Base-by-base conservation (phyloP, 2,329 filamentous ascomycete species). In the Aspergillus ustus region DNA sequence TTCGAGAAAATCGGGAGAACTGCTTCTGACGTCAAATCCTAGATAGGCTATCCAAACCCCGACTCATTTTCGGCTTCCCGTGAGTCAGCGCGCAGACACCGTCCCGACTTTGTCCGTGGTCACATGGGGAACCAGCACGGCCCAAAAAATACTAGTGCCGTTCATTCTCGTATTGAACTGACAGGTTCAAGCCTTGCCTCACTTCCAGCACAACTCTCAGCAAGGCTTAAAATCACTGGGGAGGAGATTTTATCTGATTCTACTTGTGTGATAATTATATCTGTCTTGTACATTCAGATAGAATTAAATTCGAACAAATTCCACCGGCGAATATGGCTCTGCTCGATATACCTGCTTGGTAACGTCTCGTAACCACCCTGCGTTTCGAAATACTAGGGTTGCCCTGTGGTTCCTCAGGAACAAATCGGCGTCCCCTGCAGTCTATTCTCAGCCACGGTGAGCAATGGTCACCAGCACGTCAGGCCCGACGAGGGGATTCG, bases 141-240 rank as follows among this genome's bases (percentile, higher is more conserved):
- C 19, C 50, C 53, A 59, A 57, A 66, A 59, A n/a, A n/a, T n/a
- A n/a, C n/a, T n/a, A n/a, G n/a, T 58, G 60, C 59, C 8, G 11
- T 37, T 17, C 9, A 1, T 5, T 51, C 22, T 31, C 25, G 69
- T 69, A 67, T 62, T 60, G 28, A 28, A 29, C 46, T 66, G 48
- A 65, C 63, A 50, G 15, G 34, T 19, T 31, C 19, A 40, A 51
- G 28, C 48, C 51, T 31, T 46, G 7, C 22, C 56, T 51, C 51
- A 22, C 17, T 29, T 15, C 44, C 25, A 46, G 7, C 28, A 19
- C 25, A 46, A 17, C 17, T 43, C 13, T 17, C 55, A 34, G 6
- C 2, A 29, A n/a, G 13, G 49, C 59, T 51, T 17, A 62, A 56
- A 28, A 66, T 69, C 71, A 76, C 74, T 75, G 73, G 73, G 71